Evolutionary conservation across 495 filamentous ascomycete genomes (phyloP).

Genomic region (Podospora conica): DNA sequence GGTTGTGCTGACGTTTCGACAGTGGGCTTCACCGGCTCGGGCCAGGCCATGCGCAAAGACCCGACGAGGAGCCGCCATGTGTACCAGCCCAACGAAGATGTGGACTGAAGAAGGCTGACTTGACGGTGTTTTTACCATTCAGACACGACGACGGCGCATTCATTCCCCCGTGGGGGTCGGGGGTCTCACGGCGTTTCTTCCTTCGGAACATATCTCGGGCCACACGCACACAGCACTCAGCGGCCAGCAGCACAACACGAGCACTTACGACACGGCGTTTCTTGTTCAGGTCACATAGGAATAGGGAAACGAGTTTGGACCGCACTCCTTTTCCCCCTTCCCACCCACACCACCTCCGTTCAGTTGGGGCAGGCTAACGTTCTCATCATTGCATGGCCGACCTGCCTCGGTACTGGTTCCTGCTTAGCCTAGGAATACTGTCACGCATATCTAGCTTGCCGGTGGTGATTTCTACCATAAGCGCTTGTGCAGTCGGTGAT

Average conservation of each 20-base stretch:
- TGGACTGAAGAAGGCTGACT: conserved; percentile 44
- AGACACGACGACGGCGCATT: conserved; percentile 9
- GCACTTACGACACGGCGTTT: not conserved
- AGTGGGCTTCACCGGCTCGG: conserved; percentile 96
- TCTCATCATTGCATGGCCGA: conserved; percentile 5
- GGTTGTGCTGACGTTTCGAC: conserved; percentile 30
- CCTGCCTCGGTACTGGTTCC: not conserved
- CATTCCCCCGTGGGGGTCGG: not conserved
- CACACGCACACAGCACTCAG: too few relatives aligned
- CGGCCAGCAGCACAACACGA: not conserved
- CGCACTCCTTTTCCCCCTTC: not conserved
- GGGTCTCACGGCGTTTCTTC: not conserved
- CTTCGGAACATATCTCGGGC: not conserved
- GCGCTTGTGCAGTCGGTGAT: not conserved
- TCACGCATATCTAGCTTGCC: not conserved
- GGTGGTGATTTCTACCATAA: not conserved
- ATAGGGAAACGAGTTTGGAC: conserved; percentile 10
- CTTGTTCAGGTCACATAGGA: conserved; percentile 1
- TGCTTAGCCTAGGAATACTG: not conserved
- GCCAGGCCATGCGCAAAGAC: conserved; percentile 91
- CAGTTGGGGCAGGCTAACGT: conserved; percentile 15
- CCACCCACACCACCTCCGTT: not conserved
- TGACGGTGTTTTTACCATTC: conserved; percentile 16
- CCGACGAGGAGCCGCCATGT: conserved; percentile 74
- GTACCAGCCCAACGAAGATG: conserved; percentile 75